These are phyloP conservation scores for Haplosporangium sp. DNA, from an alignment of 371 early-diverging fungal species.

Conservation along the genomic window DNA sequence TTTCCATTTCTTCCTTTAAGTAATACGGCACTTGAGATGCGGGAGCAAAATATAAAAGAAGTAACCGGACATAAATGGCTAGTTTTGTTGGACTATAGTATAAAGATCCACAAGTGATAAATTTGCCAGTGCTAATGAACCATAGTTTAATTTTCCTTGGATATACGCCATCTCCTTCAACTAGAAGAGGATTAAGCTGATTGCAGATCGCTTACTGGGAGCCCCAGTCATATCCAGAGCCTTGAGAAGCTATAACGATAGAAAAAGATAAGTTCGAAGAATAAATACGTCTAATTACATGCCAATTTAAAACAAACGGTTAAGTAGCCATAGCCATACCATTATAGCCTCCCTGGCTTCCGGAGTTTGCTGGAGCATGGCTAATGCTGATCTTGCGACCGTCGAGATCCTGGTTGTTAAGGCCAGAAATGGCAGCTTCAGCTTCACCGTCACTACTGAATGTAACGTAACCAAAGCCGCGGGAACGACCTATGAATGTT, in stretches of 20 bases:
- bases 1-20: too few relatives aligned
- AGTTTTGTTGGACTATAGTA: slow-evolving; percentile 10
- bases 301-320: too few relatives aligned
- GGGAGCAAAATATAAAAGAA: too few relatives aligned
- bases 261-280: neutral
- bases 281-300: neutral
- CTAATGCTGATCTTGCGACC: too few relatives aligned
- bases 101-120: slow-evolving; percentile 3
- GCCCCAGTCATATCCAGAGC: slow-evolving; percentile 33
- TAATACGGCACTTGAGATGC: too few relatives aligned
- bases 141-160: neutral
- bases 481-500: slow-evolving; percentile 65
- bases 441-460: slow-evolving; percentile 46
- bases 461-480: slow-evolving; percentile 87
- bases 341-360: too few relatives aligned
- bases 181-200: neutral
- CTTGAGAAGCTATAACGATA: slow-evolving; percentile 20
- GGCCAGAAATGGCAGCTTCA: too few relatives aligned
- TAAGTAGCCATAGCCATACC: neutral
- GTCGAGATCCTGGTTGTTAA: too few relatives aligned
- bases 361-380: too few relatives aligned
- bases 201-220: slow-evolving; percentile 15
- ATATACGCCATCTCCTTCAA: neutral
- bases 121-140: neutral
- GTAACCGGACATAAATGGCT: slow-evolving; percentile 12